Evolutionary conservation across 179 eudicot genomes (phyloP).

Genomic region (Beta macrorhiza): DNA sequence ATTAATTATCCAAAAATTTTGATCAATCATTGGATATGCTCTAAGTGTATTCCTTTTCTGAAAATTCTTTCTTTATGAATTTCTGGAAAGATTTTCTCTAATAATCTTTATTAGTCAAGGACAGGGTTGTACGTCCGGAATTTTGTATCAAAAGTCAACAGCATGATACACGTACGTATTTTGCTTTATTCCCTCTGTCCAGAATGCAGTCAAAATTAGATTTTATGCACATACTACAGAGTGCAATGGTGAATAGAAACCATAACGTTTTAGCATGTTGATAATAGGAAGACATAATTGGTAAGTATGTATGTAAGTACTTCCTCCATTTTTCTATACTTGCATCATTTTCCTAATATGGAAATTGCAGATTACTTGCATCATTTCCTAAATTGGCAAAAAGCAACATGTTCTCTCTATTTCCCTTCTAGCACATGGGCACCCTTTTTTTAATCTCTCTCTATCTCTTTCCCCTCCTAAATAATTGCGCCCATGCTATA

Average conservation of each 20-base stretch:
- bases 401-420: no score
- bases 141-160: background rate
- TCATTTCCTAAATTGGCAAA: no score
- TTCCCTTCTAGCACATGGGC: no score
- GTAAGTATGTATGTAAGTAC: background rate
- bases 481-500: no score
- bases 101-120: background rate
- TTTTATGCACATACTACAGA: background rate
- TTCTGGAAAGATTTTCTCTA: background rate
- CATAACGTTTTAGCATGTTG: background rate
- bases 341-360: no score
- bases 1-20: no score
- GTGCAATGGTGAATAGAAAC: background rate
- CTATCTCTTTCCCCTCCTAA: no score
- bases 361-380: no score
- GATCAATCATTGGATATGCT: no score
- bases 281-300: background rate
- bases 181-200: background rate
- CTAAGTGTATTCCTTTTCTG: background rate
- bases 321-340: background rate
- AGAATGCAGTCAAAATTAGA: background rate
- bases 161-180: background rate
- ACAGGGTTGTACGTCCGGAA: background rate
- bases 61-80: background rate
- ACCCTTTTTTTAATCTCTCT: no score